Conservation (phyloP, 352 stramenopile genomes). For the Pythium insidiosum region DNA sequence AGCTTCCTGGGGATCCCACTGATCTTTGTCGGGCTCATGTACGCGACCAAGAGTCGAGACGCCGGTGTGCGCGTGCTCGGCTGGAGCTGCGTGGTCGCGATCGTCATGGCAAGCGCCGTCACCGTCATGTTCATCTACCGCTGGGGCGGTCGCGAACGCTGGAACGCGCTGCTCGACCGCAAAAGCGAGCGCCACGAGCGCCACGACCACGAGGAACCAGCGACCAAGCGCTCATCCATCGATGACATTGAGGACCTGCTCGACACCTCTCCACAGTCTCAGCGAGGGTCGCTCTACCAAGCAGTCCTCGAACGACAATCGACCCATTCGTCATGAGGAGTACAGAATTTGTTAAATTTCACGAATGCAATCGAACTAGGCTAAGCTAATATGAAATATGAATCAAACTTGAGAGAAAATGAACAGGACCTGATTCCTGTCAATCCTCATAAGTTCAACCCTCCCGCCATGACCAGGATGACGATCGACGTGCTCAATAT, state of each 20-base stretch:
- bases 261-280: too few species aligned
- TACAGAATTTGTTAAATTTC: too few species aligned
- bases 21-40: constrained; percentile 16
- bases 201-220: not conserved
- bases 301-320: too few species aligned
- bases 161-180: constrained; percentile 14
- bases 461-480: not conserved
- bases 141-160: constrained; percentile 12
- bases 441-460: too few species aligned
- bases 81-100: constrained; percentile 10
- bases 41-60: constrained; percentile 16
- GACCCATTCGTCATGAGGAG: too few species aligned
- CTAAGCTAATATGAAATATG: too few species aligned
- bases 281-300: too few species aligned
- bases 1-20: constrained; percentile 12
- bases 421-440: too few species aligned
- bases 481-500: constrained; percentile 81
- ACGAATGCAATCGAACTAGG: too few species aligned
- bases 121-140: constrained; percentile 9
- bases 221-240: not conserved
- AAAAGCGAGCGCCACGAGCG: constrained; percentile 10
- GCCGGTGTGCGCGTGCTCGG: constrained; percentile 6
- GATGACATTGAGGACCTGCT: too few species aligned
- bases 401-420: too few species aligned
- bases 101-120: not conserved